phyloP scores from a whole-genome alignment of 2,329 filamentous ascomycete genomes.

The Botrytis pseudocinerea region DNA sequence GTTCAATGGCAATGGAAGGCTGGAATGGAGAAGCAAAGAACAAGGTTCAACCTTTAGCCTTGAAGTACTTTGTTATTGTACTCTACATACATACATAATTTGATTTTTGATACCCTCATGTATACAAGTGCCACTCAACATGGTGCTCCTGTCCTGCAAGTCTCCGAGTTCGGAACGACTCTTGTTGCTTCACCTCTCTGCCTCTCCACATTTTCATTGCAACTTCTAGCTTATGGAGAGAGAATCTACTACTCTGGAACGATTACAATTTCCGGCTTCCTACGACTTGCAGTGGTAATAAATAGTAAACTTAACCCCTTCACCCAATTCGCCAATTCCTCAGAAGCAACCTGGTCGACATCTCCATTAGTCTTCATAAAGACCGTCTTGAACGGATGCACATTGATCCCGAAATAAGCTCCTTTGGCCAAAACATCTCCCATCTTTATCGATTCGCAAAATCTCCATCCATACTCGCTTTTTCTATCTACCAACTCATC shows the following conservation, averaged over 20 bases:
- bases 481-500: background rate
- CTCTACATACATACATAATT: slow-evolving; percentile 30
- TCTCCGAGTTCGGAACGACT: background rate
- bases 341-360: slow-evolving; percentile 29
- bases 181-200: background rate
- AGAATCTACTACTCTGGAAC: background rate
- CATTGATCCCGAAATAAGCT: slow-evolving; percentile 35
- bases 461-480: background rate
- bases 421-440: slow-evolving; percentile 33
- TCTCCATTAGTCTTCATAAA: slow-evolving; percentile 38
- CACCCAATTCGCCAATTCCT: slow-evolving; percentile 28
- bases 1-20: slow-evolving; percentile 92
- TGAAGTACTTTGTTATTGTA: slow-evolving; percentile 4
- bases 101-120: slow-evolving; percentile 34
- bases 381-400: slow-evolving; percentile 37
- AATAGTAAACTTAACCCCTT: background rate
- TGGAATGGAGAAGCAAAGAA: slow-evolving; percentile 90
- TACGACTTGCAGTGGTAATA: slow-evolving; percentile 7
- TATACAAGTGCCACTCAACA: background rate
- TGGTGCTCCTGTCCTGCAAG: no score
- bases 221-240: background rate
- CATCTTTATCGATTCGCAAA: slow-evolving; percentile 23
- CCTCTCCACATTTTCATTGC: background rate
- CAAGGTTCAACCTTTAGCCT: slow-evolving; percentile 83
- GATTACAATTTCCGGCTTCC: background rate